A percentile compares a stretch with the other conserved stretches of the same genome.
Evolutionary conservation across 2,329 filamentous ascomycete species (phyloP).

Genomic region (Nectriaceae sp.): DNA sequence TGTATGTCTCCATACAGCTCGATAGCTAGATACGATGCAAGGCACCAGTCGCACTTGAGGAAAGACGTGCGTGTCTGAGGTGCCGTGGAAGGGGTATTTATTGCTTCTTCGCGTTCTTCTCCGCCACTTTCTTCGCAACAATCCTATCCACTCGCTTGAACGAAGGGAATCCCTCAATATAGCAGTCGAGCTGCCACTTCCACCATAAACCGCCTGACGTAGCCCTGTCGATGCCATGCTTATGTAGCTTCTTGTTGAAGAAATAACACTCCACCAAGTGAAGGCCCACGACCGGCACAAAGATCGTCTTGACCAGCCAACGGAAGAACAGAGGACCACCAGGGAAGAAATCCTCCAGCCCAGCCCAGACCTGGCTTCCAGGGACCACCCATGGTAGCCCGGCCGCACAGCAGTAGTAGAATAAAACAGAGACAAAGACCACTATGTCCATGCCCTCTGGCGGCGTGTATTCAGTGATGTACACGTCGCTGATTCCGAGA

Average conservation of each 20-base stretch:
- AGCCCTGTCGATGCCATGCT: slow-evolving; percentile 49
- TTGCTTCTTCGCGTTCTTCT: slow-evolving; percentile 44
- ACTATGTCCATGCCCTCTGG: slow-evolving; percentile 49
- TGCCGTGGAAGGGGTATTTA: slow-evolving; percentile 29
- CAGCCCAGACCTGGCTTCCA: slow-evolving; percentile 50
- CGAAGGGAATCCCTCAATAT: slow-evolving; percentile 55
- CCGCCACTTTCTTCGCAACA: slow-evolving; percentile 44
- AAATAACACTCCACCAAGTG: slow-evolving; percentile 66
- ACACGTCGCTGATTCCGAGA: slow-evolving; percentile 58
- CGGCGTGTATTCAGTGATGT: slow-evolving; percentile 41
- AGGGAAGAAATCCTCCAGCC: slow-evolving; percentile 54
- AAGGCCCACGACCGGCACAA: slow-evolving; percentile 60
- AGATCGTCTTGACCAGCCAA: slow-evolving; percentile 59
- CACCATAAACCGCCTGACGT: slow-evolving; percentile 48
- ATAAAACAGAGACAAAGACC: slow-evolving; percentile 55
- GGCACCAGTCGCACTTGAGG: neutral
- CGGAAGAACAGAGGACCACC: slow-evolving; percentile 60
- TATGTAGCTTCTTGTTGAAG: slow-evolving; percentile 50
- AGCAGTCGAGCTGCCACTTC: slow-evolving; percentile 53
- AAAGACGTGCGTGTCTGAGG: neutral
- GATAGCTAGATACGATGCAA: slow-evolving; percentile 3
- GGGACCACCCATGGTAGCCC: slow-evolving; percentile 51
- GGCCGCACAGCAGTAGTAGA: slow-evolving; percentile 56
- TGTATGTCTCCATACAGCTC: no score
- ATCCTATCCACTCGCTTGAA: slow-evolving; percentile 54